Evolutionary conservation across 768 basidiomycete species (phyloP).

Genomic region (Termitomyces sp.): DNA sequence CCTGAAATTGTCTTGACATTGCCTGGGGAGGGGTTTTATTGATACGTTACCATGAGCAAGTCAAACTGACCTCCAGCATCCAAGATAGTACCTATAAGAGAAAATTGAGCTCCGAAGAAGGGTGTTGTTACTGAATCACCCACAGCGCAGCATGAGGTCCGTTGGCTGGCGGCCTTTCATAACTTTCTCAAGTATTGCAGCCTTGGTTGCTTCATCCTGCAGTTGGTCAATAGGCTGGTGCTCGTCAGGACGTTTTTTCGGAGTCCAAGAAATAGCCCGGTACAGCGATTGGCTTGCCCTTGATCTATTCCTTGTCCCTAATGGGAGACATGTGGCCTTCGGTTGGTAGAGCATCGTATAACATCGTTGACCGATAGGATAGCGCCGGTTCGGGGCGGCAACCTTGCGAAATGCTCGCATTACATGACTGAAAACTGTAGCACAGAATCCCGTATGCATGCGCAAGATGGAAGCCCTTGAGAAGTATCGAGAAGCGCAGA

Average conservation of each 20-base stretch:
- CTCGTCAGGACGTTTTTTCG: constrained; percentile 29
- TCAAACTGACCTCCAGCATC: constrained; percentile 67
- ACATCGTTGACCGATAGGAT: constrained; percentile 1
- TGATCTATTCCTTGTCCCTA: constrained; percentile 6
- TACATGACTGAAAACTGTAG: constrained; percentile 36
- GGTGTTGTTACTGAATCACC: constrained; percentile 30
- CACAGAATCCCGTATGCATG: constrained; percentile 40
- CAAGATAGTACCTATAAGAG: constrained; percentile 71
- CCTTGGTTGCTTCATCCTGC: constrained; percentile 67
- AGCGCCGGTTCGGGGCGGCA: neutral
- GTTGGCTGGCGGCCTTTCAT: constrained; percentile 86
- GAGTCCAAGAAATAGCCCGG: constrained; percentile 31
- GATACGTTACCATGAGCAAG: constrained; percentile 1
- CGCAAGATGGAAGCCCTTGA: constrained; percentile 28
- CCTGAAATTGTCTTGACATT: constrained; percentile 86
- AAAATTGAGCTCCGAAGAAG: constrained; percentile 12
- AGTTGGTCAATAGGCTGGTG: constrained; percentile 34
- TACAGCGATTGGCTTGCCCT: constrained; percentile 1
- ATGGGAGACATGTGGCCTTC: constrained; percentile 4
- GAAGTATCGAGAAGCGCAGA: constrained; percentile 14
- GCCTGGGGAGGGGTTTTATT: constrained; percentile 40
- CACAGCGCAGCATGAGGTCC: constrained; percentile 89
- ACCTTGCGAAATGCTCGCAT: constrained; percentile 24
- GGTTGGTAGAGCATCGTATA: neutral
- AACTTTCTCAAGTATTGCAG: constrained; percentile 77